Evolutionary conservation across 2,329 filamentous ascomycete genomes (phyloP).

Genomic region (Diplodia seriata): DNA sequence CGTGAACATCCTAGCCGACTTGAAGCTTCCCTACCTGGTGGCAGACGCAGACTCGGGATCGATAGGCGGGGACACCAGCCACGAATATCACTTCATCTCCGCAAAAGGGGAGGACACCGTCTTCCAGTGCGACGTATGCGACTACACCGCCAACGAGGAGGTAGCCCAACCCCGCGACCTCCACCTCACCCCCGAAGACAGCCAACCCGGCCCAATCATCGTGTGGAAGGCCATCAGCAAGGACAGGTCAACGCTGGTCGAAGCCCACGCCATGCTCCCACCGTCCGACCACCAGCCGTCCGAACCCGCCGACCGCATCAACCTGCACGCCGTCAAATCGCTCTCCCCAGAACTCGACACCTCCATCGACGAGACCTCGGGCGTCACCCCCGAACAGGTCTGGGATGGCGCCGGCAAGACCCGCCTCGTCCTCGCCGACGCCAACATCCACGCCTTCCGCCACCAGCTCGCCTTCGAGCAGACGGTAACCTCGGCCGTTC

Average conservation of each 20-base stretch:
- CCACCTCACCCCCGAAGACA: slow-evolving; percentile 1
- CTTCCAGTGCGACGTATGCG: slow-evolving; percentile 75
- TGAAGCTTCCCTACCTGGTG: slow-evolving; percentile 82
- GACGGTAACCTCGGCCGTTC: slow-evolving; percentile 31
- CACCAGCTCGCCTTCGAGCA: slow-evolving; percentile 37
- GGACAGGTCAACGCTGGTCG: slow-evolving; percentile 72
- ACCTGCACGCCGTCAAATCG: slow-evolving; percentile 70
- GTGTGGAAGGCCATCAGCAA: slow-evolving; percentile 69
- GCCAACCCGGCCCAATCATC: slow-evolving; percentile 35
- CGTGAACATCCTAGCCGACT: slow-evolving; percentile 75
- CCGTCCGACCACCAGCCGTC: slow-evolving; percentile 56
- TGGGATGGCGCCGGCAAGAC: background rate
- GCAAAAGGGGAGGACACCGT: slow-evolving; percentile 84
- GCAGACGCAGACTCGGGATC: slow-evolving; percentile 93
- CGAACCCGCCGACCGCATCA: slow-evolving; percentile 47
- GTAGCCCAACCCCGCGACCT: slow-evolving; percentile 61
- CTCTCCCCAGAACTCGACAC: slow-evolving; percentile 73
- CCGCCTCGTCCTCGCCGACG: slow-evolving; percentile 22
- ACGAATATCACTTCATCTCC: slow-evolving; percentile 90
- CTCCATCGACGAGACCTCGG: slow-evolving; percentile 61
- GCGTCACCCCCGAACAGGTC: slow-evolving; percentile 44
- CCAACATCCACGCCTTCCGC: slow-evolving; percentile 32
- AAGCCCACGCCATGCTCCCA: slow-evolving; percentile 52
- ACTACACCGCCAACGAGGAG: slow-evolving; percentile 86
- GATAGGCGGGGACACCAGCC: slow-evolving; percentile 91